Conservation (phyloP, 495 filamentous ascomycete species). For the Penicillium malachiteum region DNA sequence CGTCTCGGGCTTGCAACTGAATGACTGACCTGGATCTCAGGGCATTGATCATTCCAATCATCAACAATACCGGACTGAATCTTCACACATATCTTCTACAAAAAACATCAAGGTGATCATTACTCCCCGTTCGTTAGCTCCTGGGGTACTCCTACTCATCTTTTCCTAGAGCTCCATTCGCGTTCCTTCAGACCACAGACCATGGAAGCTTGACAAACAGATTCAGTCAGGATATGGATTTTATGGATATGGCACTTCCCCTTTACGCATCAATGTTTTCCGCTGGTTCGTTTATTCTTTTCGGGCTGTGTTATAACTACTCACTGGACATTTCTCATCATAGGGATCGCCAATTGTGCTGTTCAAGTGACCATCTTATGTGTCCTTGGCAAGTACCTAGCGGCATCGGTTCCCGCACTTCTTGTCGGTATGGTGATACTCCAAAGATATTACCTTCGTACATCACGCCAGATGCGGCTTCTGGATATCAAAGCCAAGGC, state of each 20-base stretch:
- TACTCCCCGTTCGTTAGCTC: background rate
- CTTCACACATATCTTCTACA: background rate
- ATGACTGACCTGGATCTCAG: background rate
- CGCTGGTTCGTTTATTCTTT: slow-evolving; percentile 6
- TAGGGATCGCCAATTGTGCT: slow-evolving; percentile 4
- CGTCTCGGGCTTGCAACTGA: background rate
- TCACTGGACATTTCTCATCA: background rate
- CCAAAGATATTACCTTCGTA: slow-evolving; percentile 55
- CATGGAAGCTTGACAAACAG: slow-evolving; percentile 4
- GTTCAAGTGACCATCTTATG: slow-evolving; percentile 24
- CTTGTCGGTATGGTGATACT: slow-evolving; percentile 36
- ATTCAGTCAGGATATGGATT: slow-evolving; percentile 38
- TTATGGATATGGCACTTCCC: slow-evolving; percentile 44
- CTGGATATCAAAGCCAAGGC: slow-evolving; percentile 55
- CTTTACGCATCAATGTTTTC: slow-evolving; percentile 2
- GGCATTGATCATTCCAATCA: background rate
- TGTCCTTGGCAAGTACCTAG: slow-evolving; percentile 26
- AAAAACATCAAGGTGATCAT: background rate
- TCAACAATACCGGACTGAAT: slow-evolving; percentile 2
- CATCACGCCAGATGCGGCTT: slow-evolving; percentile 59
- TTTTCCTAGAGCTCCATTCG: background rate
- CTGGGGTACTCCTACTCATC: background rate
- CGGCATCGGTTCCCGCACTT: slow-evolving; percentile 7
- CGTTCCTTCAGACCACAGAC: slow-evolving; percentile 16
- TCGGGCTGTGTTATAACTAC: background rate